Base-by-base conservation (phyloP, 1,284 basidiomycete species). In the Cryptococcus sp. region DNA sequence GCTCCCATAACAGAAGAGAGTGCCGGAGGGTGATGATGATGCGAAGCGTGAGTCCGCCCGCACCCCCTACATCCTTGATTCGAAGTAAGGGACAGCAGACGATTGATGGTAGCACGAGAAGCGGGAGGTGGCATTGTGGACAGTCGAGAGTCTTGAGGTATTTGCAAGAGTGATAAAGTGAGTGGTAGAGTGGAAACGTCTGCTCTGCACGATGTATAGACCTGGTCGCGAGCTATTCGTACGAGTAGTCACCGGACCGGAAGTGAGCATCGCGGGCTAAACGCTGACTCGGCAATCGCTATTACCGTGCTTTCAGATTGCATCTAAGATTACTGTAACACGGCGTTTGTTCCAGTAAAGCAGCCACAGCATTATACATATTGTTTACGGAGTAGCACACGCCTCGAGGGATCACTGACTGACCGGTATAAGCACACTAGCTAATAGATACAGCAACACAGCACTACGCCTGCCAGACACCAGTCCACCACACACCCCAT, bases 11-110 rank as follows among this genome's bases (percentile, higher is more conserved):
- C 49, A 40, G 51, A 16, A 23, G 45, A 52, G 52, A 11, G 22
- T 15, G 54, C 35, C 46, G 45, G 57, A 22, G 52, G 50, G 50
- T 63, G 50, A 58, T 70, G 66, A 55, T 69, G 63, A 47, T 70
- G 61, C 19, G 65, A 64, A 5, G 63, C 42, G 57, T 77, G 75
- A 23, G 69, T 68, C 10, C 69, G 57, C 4, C 75, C 75, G 52
- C 75, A 77, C 15, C 75, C 74, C 51, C 74, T 63, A 66, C 75
- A 77, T 43, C 75, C 75, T 35, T 63, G 59, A 45, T 73, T 69
- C 50, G 70, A 60, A 15, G 75, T 77, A 49, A 71, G 62, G 57
- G 61, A 60, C 45, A 77, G 66, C 30, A 77, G 67, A 16, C 74
- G 67, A 39, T 68, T 50, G 64, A 75, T 63, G 30, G 72, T 68